These are phyloP conservation scores for Xylariaceae sp. DNA, from an alignment of 2,329 filamentous ascomycete genomes.

Conservation along the genomic window DNA sequence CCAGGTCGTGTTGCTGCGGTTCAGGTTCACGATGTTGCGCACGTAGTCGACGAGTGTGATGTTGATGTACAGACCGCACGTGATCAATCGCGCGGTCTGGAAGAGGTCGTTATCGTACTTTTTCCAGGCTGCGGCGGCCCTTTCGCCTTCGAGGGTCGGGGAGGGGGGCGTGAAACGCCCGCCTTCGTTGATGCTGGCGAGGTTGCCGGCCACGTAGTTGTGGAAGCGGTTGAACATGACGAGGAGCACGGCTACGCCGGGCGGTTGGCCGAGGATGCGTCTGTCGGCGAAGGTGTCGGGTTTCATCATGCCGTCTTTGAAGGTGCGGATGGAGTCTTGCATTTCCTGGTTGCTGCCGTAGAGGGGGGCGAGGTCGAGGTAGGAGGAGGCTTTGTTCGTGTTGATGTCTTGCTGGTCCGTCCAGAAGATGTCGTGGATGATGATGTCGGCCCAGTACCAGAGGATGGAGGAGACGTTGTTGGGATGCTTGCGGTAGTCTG, in stretches of 20 bases:
- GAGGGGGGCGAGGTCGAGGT: conserved; percentile 65
- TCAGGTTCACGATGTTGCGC: conserved; percentile 69
- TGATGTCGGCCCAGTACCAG: conserved; percentile 68
- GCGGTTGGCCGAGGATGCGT: conserved; percentile 64
- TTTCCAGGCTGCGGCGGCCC: conserved; percentile 49
- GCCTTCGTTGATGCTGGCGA: conserved; percentile 81
- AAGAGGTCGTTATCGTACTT: conserved; percentile 75
- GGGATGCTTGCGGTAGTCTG: conserved; percentile 53
- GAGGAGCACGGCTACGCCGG: conserved; percentile 64
- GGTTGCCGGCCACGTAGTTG: conserved; percentile 74
- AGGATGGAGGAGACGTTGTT: conserved; percentile 68
- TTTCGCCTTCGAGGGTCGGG: conserved; percentile 44
- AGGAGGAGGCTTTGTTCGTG: conserved; percentile 57
- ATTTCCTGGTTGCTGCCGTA: conserved; percentile 65
- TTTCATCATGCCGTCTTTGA: conserved; percentile 66
- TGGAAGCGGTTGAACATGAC: conserved; percentile 83
- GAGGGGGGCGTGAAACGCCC: conserved; percentile 67
- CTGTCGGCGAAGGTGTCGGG: conserved; percentile 67
- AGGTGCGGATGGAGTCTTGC: conserved; percentile 62
- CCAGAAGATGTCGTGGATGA: conserved; percentile 71
- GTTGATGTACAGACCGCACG: conserved; percentile 70
- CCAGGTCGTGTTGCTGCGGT: conserved; percentile 70
- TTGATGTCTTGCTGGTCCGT: conserved; percentile 57
- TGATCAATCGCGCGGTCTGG: conserved; percentile 71
- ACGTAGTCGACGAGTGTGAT: conserved; percentile 75